Evolutionary conservation across 2,329 filamentous ascomycete genomes (phyloP).

Genomic region (Scytalidium lignicola): DNA sequence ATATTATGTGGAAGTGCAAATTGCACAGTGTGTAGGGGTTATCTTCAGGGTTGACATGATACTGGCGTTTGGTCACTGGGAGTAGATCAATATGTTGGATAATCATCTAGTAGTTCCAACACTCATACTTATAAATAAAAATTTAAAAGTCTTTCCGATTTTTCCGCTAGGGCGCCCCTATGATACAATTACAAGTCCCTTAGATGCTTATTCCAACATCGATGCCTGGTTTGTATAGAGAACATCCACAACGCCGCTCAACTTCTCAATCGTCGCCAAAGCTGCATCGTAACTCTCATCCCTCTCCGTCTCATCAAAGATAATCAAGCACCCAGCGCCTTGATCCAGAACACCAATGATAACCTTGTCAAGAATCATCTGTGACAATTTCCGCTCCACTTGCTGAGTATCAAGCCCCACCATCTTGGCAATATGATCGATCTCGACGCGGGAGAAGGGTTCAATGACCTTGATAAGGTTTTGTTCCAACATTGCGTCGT

Average conservation of each 20-base stretch:
- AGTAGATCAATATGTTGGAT: neutral
- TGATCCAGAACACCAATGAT: slow-evolving; percentile 97
- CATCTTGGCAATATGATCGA: slow-evolving; percentile 95
- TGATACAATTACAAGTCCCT: slow-evolving; percentile 7
- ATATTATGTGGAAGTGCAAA: neutral
- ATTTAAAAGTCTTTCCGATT: neutral
- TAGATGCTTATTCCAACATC: slow-evolving; percentile 67
- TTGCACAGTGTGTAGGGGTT: no score
- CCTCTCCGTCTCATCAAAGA: slow-evolving; percentile 90
- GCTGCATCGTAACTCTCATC: slow-evolving; percentile 94
- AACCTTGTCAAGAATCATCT: slow-evolving; percentile 99
- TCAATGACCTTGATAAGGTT: slow-evolving; percentile 99
- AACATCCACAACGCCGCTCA: slow-evolving; percentile 95
- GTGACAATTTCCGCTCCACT: slow-evolving; percentile 95
- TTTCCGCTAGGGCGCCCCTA: neutral
- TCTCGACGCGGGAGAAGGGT: slow-evolving; percentile 95
- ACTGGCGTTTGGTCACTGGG: neutral
- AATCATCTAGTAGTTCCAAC: neutral
- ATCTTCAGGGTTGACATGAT: no score
- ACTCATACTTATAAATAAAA: neutral
- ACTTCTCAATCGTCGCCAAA: slow-evolving; percentile 89
- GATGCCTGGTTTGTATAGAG: slow-evolving; percentile 97
- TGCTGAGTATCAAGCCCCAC: slow-evolving; percentile 93
- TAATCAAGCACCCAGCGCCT: slow-evolving; percentile 93
- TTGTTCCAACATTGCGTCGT: slow-evolving; percentile 98